A percentile compares a stretch with the other conserved stretches of the same genome.
These are phyloP conservation scores for Clavispora asparagi DNA, from an alignment of 805 yeast genomes.

Conservation along the genomic window DNA sequence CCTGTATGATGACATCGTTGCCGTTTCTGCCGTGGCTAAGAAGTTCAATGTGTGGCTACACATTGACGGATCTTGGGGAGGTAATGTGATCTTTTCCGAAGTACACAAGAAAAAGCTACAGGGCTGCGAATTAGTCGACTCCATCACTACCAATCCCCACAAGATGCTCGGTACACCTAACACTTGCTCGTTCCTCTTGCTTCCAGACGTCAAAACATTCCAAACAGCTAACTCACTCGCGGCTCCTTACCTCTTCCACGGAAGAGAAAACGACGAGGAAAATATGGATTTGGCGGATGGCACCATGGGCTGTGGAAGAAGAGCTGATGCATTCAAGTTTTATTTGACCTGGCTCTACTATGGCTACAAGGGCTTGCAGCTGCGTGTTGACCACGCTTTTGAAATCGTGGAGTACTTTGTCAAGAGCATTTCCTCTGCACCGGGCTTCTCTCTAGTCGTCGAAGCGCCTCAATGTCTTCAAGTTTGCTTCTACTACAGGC, in stretches of 20 bases:
- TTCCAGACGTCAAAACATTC: constrained; percentile 64
- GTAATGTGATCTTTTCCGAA: constrained; percentile 66
- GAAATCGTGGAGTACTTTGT: constrained; percentile 61
- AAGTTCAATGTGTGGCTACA: constrained; percentile 68
- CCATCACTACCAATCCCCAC: constrained; percentile 80
- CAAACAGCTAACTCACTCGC: constrained; percentile 67
- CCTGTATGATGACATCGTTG: constrained; percentile 64
- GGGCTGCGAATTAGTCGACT: constrained; percentile 66
- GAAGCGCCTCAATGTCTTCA: constrained; percentile 73
- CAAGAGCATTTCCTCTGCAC: constrained; percentile 25
- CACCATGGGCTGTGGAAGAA: constrained; percentile 88
- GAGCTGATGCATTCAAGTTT: constrained; percentile 76
- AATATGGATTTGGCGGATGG: constrained; percentile 81
- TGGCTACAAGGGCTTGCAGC: constrained; percentile 60
- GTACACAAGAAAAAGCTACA: constrained; percentile 40
- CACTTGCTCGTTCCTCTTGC: constrained; percentile 65
- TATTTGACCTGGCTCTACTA: constrained; percentile 79
- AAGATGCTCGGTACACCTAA: constrained; percentile 86
- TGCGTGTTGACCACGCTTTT: constrained; percentile 70
- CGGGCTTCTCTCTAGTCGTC: constrained; percentile 51
- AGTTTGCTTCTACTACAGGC: constrained; percentile 74
- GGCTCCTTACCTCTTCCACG: constrained; percentile 81
- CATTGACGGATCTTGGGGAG: constrained; percentile 91
- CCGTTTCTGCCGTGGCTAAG: constrained; percentile 50
- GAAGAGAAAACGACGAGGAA: constrained; percentile 43